Conservation (phyloP, 2,329 filamentous ascomycete species). For the Cytospora chrysosperma region DNA sequence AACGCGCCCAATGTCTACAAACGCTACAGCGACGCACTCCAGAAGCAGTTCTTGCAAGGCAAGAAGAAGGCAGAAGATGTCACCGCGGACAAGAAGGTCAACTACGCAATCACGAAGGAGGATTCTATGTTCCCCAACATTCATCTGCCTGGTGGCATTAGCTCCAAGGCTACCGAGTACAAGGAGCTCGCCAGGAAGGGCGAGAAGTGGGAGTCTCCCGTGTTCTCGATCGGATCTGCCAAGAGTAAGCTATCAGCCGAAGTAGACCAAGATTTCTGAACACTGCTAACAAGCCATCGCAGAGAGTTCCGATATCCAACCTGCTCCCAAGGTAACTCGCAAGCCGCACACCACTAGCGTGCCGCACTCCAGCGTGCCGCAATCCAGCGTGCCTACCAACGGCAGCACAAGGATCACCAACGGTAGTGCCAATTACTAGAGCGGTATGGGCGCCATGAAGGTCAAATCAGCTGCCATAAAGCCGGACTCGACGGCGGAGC, state of each 20-base stretch:
- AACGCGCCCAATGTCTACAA: slow-evolving; percentile 80
- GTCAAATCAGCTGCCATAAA: neutral
- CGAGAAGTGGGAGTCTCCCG: slow-evolving; percentile 89
- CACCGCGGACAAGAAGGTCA: slow-evolving; percentile 56
- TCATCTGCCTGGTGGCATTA: slow-evolving; percentile 82
- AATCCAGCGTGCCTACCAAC: slow-evolving; percentile 16
- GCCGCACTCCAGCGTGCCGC: too few relatives aligned
- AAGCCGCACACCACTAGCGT: slow-evolving; percentile 39
- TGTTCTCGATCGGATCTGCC: slow-evolving; percentile 84
- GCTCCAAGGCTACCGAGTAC: slow-evolving; percentile 91
- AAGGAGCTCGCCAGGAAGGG: slow-evolving; percentile 83
- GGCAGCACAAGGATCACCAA: slow-evolving; percentile 26
- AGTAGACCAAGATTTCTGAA: neutral
- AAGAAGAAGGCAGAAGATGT: slow-evolving; percentile 60
- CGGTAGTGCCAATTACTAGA: slow-evolving; percentile 25
- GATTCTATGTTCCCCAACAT: slow-evolving; percentile 89
- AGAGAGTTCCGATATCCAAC: slow-evolving; percentile 68
- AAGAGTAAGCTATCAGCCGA: slow-evolving; percentile 38
- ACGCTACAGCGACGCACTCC: slow-evolving; percentile 74
- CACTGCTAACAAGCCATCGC: neutral
- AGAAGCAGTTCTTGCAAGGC: slow-evolving; percentile 70
- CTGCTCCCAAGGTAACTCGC: slow-evolving; percentile 49
- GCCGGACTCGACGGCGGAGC: neutral
- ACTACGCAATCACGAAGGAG: slow-evolving; percentile 80
- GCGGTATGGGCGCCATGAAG: neutral